phyloP scores from a whole-genome alignment of 2,329 filamentous ascomycete species.

The Ascochyta viciae-villosae region DNA sequence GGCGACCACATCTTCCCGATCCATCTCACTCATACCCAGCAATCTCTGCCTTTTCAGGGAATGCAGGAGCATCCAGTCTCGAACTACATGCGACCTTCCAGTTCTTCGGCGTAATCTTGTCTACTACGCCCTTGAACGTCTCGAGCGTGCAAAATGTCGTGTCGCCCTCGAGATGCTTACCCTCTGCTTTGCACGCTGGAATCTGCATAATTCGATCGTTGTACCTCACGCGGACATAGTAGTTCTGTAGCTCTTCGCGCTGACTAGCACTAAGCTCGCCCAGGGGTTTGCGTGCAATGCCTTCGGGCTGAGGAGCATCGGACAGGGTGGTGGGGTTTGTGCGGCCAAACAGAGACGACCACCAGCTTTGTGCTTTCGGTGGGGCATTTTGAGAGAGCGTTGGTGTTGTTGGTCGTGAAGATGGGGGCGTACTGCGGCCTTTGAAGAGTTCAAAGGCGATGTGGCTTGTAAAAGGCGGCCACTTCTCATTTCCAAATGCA shows the following conservation, averaged over 20 bases:
- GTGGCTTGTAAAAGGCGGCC: slow-evolving; percentile 94
- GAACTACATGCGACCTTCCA: slow-evolving; percentile 72
- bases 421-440: slow-evolving; percentile 45
- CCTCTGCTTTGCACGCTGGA: slow-evolving; percentile 77
- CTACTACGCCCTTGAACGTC: slow-evolving; percentile 91
- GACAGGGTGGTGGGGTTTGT: slow-evolving; percentile 19
- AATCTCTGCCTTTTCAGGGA: slow-evolving; percentile 52
- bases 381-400: slow-evolving; percentile 10
- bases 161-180: slow-evolving; percentile 86
- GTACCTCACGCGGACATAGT: slow-evolving; percentile 90
- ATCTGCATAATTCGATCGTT: slow-evolving; percentile 85
- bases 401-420: slow-evolving; percentile 6
- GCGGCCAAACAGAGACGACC: slow-evolving; percentile 46
- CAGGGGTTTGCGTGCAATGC: slow-evolving; percentile 68
- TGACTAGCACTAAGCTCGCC: slow-evolving; percentile 64
- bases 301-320: slow-evolving; percentile 27
- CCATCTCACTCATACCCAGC: slow-evolving; percentile 39
- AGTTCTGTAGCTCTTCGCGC: slow-evolving; percentile 68
- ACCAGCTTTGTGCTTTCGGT: slow-evolving; percentile 42
- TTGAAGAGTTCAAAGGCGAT: slow-evolving; percentile 90
- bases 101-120: slow-evolving; percentile 83
- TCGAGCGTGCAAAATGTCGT: slow-evolving; percentile 89
- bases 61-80: slow-evolving; percentile 63
- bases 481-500: slow-evolving; percentile 73
- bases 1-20: too few species aligned